Base-by-base conservation (phyloP, 768 basidiomycete genomes). In the Suillus spraguei region DNA sequence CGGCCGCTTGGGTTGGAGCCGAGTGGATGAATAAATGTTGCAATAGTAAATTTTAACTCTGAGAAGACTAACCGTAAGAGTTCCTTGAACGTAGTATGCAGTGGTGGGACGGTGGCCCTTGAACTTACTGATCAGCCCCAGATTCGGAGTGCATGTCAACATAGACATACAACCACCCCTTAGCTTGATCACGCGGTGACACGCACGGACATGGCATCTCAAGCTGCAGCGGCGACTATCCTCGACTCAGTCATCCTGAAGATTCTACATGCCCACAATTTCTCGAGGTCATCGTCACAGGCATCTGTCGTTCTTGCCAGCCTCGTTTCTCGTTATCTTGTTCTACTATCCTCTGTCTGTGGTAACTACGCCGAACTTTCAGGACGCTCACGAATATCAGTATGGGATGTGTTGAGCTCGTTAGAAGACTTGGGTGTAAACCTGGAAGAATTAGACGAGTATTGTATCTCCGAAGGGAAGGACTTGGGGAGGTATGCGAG, bases 351-450 rank as follows among this genome's bases (percentile, higher is more conserved):
- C 1, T 78, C 84, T 1, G 86, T 90, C 8, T 88, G 87, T 69
- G 87, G 87, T 24, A 86, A 85, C 70, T 91, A 90, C 69, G 87
- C 92, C 1, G 83, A 89, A 63, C 90, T 91, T 69, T 83, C 91
- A 1, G 92, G 90, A n/a, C 77, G 93, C 55, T 80, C 82, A 2
- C 77, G 76, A 28, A 71, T 92, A 22, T 83, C 83, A 17, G 76
- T 82, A 0, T 77, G 80, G 60, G 93, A 95, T 74, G 85, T 86
- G 7, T 68, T 87, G 3, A 79, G 79, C 14, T 91, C 89, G 11
- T 78, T 95, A 35, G 85, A 85, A n/a, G 92, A 94, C 60, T 79
- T 94, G 17, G 93, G 93, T 20, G 82, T 91, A 1, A 83, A 80
- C 49, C 62, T 91, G 28, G 85, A 90, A 9, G 93, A 95, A 72